Conservation (phyloP, 2,329 filamentous ascomycete species). For the Aspergillus fumigatiaffinis region DNA sequence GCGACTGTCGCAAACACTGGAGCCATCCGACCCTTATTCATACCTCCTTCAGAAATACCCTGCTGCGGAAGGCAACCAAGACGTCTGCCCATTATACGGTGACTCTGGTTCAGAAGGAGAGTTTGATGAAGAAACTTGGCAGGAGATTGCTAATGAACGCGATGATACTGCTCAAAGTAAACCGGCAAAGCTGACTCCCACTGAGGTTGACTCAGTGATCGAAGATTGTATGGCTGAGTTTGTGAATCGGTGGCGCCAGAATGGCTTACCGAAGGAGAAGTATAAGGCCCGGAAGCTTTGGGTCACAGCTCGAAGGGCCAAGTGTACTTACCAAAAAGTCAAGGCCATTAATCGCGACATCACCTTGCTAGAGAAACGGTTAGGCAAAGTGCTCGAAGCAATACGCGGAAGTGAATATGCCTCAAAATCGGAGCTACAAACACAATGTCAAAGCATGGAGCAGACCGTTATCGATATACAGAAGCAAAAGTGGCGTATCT, state of each 20-base stretch:
- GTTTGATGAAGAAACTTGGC: conserved; percentile 57
- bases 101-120: conserved; percentile 52
- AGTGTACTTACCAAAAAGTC: conserved; percentile 42
- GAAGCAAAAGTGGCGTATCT: conserved; percentile 42
- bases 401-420: conserved; percentile 53
- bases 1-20: not conserved
- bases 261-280: conserved; percentile 54
- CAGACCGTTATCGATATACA: conserved; percentile 59
- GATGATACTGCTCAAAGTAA: conserved; percentile 14
- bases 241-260: conserved; percentile 54
- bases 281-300: conserved; percentile 60
- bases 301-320: conserved; percentile 49
- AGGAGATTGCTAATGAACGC: conserved; percentile 58
- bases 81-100: conserved; percentile 50
- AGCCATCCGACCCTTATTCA: conserved; percentile 21
- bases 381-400: conserved; percentile 53
- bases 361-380: conserved; percentile 45
- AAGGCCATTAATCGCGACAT: conserved; percentile 43
- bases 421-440: conserved; percentile 50
- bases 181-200: conserved; percentile 35
- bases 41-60: conserved; percentile 44
- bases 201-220: conserved; percentile 52
- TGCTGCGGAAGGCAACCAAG: conserved; percentile 37
- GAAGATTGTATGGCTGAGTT: conserved; percentile 51
- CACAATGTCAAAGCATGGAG: conserved; percentile 59